Percentiles rank a stretch among this genome's conserved stretches.
Evolutionary conservation across 1,139 yeast genomes (phyloP).

Genomic region (Yamadazyma pseudoaaseri): DNA sequence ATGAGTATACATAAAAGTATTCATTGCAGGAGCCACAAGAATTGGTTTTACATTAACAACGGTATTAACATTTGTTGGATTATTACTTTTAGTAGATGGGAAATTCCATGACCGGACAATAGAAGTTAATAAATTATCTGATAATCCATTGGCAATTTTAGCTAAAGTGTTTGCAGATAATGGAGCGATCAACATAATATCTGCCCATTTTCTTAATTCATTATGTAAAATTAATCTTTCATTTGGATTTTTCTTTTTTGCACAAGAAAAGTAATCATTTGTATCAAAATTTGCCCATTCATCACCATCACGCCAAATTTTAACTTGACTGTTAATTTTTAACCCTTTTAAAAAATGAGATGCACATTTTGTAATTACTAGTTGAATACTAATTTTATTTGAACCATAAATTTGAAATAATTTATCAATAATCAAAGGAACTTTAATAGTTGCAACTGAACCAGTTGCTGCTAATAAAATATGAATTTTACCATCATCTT

Average conservation of each 20-base stretch:
- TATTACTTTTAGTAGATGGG: slow-evolving; percentile 10
- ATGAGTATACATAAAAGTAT: slow-evolving; percentile 92
- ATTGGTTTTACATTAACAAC: slow-evolving; percentile 59
- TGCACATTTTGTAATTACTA: slow-evolving; percentile 81
- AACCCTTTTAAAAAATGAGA: slow-evolving; percentile 78
- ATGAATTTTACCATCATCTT: slow-evolving; percentile 81
- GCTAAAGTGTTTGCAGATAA: slow-evolving; percentile 92
- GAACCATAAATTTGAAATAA: slow-evolving; percentile 72
- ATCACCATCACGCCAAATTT: slow-evolving; percentile 91
- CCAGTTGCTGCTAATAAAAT: slow-evolving; percentile 92
- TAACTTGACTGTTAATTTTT: slow-evolving; percentile 77
- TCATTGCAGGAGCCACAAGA: slow-evolving; percentile 95
- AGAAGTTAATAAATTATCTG: slow-evolving; percentile 84
- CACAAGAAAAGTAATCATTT: slow-evolving; percentile 13
- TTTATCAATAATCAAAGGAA: slow-evolving; percentile 82
- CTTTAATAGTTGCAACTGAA: slow-evolving; percentile 92
- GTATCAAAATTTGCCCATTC: slow-evolving; percentile 70
- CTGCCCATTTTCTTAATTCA: slow-evolving; percentile 94
- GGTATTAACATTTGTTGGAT: slow-evolving; percentile 5
- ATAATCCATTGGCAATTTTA: slow-evolving; percentile 84
- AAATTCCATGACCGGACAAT: slow-evolving; percentile 94
- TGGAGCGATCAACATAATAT: slow-evolving; percentile 86
- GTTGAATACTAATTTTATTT: slow-evolving; percentile 73
- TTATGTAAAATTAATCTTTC: slow-evolving; percentile 69
- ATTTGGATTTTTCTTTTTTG: slow-evolving; percentile 36